Base-by-base conservation (phyloP, 441 rosid genomes). In the Euphorbia schlechtendalii region DNA sequence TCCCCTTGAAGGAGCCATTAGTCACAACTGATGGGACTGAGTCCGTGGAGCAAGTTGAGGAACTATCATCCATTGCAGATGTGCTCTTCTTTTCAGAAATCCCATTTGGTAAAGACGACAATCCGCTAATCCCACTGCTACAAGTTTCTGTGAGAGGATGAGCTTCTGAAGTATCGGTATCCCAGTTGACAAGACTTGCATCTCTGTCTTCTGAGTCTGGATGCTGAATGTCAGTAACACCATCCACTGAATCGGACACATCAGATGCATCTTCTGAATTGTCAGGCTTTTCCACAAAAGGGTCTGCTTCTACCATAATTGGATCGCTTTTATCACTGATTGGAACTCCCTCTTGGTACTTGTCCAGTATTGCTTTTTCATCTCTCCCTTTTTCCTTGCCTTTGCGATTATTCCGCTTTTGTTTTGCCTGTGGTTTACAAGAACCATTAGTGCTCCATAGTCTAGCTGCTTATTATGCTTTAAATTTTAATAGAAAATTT, bases 41-140 rank as follows among this genome's bases (percentile, higher is more conserved):
- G 69, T 94, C 99, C n/a, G 86, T 87, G 12, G 99, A 94, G 80
- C 99, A 90, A 4, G 97, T 90, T 24, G 97, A 94, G 40, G 99
- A 91, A 81, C 96, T 94, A 80, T 94, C 99, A 83, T 89, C 94
- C 81, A 86, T 75, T 55, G 72, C 70, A 55, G 77, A 83, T 38
- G 77, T 78, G 71, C 72, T 80, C 74, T 81, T 86, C 70, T 82
- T 88, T 56, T 89, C 96, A 51, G 77, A 60, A 63, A 70, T 68
- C 66, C 89, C 96, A 73, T 82, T 82, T 24, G 85, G 88, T 48
- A 77, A 76, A 63, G 88, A 81, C 56, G 85, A 77, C 56, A 85
- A 71, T 63, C 83, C 80, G 75, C 75, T 70, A 67, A 77, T 72
- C 70, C 79, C 86, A 73, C 85, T 78, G 71, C 83, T 79, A 73